phyloP scores from a whole-genome alignment of 1,139 yeast species.

The Suhomyces wounanorum region DNA sequence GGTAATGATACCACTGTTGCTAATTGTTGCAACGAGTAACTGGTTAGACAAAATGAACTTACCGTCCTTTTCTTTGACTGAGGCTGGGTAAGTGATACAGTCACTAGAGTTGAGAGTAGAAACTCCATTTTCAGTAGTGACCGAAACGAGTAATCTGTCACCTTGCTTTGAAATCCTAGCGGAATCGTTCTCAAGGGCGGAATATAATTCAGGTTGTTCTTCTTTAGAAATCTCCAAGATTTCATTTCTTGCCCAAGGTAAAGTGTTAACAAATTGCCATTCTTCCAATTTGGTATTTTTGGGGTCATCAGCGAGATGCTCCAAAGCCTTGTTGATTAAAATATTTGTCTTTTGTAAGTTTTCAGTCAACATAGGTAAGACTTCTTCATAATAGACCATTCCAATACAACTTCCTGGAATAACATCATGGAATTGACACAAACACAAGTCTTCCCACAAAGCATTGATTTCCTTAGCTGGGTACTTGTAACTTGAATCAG shows the following conservation, averaged over 20 bases:
- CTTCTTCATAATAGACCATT: slow-evolving; percentile 89
- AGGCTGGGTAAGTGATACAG: slow-evolving; percentile 47
- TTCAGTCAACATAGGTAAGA: slow-evolving; percentile 70
- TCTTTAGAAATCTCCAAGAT: slow-evolving; percentile 39
- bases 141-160: slow-evolving; percentile 15
- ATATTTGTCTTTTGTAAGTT: slow-evolving; percentile 56
- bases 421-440: slow-evolving; percentile 96
- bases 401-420: slow-evolving; percentile 96
- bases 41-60: slow-evolving; percentile 60
- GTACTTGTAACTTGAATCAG: slow-evolving; percentile 55
- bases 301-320: slow-evolving; percentile 10
- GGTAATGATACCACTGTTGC: slow-evolving; percentile 62
- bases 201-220: slow-evolving; percentile 15
- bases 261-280: slow-evolving; percentile 52
- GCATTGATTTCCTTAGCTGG: slow-evolving; percentile 67
- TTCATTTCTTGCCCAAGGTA: slow-evolving; percentile 70
- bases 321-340: slow-evolving; percentile 55
- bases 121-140: slow-evolving; percentile 18
- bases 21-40: slow-evolving; percentile 57
- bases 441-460: slow-evolving; percentile 84
- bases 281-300: slow-evolving; percentile 16
- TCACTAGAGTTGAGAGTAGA: slow-evolving; percentile 21
- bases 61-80: slow-evolving; percentile 40
- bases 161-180: slow-evolving; percentile 1
- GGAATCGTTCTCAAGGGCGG: slow-evolving; percentile 5